Percentiles rank a stretch among this genome's conserved stretches.
Evolutionary conservation across 768 basidiomycete genomes (phyloP).

Genomic region (Boletus huronensis): DNA sequence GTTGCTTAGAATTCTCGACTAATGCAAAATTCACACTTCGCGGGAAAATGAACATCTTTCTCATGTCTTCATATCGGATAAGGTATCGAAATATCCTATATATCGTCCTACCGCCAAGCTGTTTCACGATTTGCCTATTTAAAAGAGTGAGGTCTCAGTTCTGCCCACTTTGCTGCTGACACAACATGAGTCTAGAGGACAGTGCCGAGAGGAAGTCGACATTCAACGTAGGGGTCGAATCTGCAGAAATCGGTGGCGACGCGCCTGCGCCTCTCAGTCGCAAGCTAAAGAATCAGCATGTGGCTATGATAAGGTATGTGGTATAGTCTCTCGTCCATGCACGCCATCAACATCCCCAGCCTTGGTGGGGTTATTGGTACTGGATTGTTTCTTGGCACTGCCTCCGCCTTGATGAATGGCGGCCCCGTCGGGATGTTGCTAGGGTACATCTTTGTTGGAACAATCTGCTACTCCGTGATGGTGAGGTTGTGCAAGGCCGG

Average conservation of each 20-base stretch:
- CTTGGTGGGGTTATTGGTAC: constrained; percentile 40
- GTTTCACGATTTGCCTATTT: background rate
- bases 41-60: background rate
- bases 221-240: background rate
- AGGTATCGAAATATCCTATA: background rate
- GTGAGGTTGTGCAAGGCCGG: constrained; percentile 12
- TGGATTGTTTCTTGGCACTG: constrained; percentile 29
- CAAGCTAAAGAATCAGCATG: constrained; percentile 25
- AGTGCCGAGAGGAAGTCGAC: background rate
- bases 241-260: background rate
- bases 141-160: background rate
- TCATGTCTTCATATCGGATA: constrained; percentile 4
- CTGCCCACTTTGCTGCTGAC: background rate
- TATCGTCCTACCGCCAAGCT: background rate
- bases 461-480: constrained; percentile 33
- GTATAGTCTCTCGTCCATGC: background rate
- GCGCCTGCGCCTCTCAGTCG: constrained; percentile 10
- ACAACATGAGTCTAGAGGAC: background rate
- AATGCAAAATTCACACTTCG: background rate
- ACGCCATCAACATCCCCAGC: background rate
- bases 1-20: background rate
- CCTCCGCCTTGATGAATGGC: constrained; percentile 30
- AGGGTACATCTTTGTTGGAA: constrained; percentile 35
- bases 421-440: constrained; percentile 43
- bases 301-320: constrained; percentile 28